Percentiles rank a stretch among this genome's conserved stretches.
Conservation (phyloP, 768 basidiomycete genomes). For the Agrocybe praecox region DNA sequence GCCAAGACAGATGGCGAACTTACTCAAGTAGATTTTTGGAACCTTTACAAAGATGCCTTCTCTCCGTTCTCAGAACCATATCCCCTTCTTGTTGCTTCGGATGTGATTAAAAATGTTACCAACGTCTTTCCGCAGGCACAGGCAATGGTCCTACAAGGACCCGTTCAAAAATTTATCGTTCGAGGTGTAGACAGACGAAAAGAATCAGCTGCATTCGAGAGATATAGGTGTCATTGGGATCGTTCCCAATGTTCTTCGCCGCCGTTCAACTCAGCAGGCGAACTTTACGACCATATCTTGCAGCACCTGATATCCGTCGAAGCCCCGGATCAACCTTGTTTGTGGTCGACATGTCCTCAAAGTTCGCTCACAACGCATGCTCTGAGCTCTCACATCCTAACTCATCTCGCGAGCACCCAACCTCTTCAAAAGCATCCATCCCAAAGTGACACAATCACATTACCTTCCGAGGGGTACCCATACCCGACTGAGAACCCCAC, state of each 20-base stretch:
- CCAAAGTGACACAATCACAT: conserved; percentile 74
- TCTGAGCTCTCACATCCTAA: conserved; percentile 71
- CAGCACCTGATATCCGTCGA: conserved; percentile 54
- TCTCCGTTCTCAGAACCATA: conserved; percentile 56
- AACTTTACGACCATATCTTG: conserved; percentile 75
- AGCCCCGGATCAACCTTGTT: conserved; percentile 52
- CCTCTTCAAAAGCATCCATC: conserved; percentile 60
- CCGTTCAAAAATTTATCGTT: conserved; percentile 81
- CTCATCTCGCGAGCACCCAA: conserved; percentile 70
- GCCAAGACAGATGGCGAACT: conserved; percentile 76
- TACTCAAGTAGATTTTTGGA: conserved; percentile 96
- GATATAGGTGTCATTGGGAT: conserved; percentile 81
- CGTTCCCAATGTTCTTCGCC: conserved; percentile 53
- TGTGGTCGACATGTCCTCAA: conserved; percentile 72
- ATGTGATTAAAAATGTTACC: conserved; percentile 93
- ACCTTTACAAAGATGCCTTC: conserved; percentile 86
- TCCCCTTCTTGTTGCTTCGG: conserved; percentile 79
- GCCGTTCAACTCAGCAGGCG: conserved; percentile 53
- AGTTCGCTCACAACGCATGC: conserved; percentile 45
- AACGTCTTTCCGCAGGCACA: conserved; percentile 83
- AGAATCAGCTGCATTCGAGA: conserved; percentile 55
- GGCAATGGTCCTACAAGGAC: conserved; percentile 82
- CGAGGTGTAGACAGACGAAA: conserved; percentile 79
- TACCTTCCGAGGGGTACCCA: conserved; percentile 55
- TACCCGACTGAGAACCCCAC: conserved; percentile 69